phyloP scores from a whole-genome alignment of 441 rosid species.

The Lepidium campestre region DNA sequence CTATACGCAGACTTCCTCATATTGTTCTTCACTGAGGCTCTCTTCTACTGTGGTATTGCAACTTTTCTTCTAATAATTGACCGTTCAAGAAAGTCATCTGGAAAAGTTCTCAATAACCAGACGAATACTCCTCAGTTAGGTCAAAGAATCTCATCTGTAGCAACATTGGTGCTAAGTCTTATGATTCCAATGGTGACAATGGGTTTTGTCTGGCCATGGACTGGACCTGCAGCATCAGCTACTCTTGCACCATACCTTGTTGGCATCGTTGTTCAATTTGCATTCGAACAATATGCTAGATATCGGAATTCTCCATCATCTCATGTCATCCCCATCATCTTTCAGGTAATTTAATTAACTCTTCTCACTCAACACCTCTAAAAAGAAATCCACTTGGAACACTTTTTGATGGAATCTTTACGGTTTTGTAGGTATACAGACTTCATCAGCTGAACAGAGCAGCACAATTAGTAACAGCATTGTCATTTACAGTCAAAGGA shows the following conservation, averaged over 20 bases:
- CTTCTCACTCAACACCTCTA: not conserved
- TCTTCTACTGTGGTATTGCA: slow-evolving; percentile 84
- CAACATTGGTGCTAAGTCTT: slow-evolving; percentile 81
- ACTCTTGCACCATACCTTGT: slow-evolving; percentile 97
- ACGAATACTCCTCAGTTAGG: slow-evolving; percentile 44
- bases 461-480: slow-evolving; percentile 85
- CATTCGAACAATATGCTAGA: slow-evolving; percentile 85
- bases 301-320: slow-evolving; percentile 69
- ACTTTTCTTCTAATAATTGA: slow-evolving; percentile 66
- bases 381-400: not conserved
- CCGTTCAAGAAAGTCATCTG: slow-evolving; percentile 46
- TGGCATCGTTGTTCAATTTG: slow-evolving; percentile 88
- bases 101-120: slow-evolving; percentile 18
- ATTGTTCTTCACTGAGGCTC: slow-evolving; percentile 95
- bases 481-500: slow-evolving; percentile 84
- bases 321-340: slow-evolving; percentile 73
- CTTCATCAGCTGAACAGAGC: slow-evolving; percentile 97
- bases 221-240: slow-evolving; percentile 98
- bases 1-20: slow-evolving; percentile 85
- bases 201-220: slow-evolving; percentile 99
- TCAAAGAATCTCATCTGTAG: slow-evolving; percentile 77
- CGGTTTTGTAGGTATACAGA: slow-evolving; percentile 70
- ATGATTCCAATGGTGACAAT: slow-evolving; percentile 92
- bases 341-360: slow-evolving; percentile 54
- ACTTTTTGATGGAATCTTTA: not conserved